Evolutionary conservation across 2,329 filamentous ascomycete species (phyloP).

Genomic region (Nectriaceae sp.): DNA sequence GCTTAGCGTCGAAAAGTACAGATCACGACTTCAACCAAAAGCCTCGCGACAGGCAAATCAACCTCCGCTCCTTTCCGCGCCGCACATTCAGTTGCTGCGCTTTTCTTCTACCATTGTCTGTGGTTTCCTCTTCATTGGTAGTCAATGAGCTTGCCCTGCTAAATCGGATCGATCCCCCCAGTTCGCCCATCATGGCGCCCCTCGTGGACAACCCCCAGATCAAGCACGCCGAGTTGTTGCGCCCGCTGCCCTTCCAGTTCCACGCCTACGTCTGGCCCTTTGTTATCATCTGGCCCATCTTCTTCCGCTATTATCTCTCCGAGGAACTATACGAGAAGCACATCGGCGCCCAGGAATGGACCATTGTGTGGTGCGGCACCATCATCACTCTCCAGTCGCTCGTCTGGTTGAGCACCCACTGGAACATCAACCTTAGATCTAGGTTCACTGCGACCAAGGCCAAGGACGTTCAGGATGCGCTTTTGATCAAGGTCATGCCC

Average conservation of each 20-base stretch:
- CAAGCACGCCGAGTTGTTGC: slow-evolving; percentile 82
- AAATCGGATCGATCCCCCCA: not conserved
- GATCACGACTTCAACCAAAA: slow-evolving; percentile 24
- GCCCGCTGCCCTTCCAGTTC: slow-evolving; percentile 76
- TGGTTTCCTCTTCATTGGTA: too few relatives aligned
- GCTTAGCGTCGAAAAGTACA: slow-evolving; percentile 28
- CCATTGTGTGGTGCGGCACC: slow-evolving; percentile 87
- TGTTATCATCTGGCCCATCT: slow-evolving; percentile 85
- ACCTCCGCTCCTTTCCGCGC: not conserved
- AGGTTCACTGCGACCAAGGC: slow-evolving; percentile 78
- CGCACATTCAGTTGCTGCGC: not conserved
- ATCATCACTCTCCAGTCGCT: slow-evolving; percentile 89
- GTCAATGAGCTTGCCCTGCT: not conserved
- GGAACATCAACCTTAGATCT: slow-evolving; percentile 87
- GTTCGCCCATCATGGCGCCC: slow-evolving; percentile 60
- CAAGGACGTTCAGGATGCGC: slow-evolving; percentile 69
- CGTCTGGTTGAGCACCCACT: slow-evolving; percentile 94
- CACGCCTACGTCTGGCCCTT: slow-evolving; percentile 96
- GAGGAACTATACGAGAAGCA: slow-evolving; percentile 84
- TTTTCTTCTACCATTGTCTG: not conserved
- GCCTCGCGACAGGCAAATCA: not conserved
- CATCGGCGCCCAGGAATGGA: slow-evolving; percentile 96
- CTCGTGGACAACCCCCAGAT: slow-evolving; percentile 94
- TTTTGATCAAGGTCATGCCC: slow-evolving; percentile 91
- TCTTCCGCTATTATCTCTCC: slow-evolving; percentile 84